These are phyloP conservation scores for Cichorium intybus DNA, from an alignment of 140 eudicot species.

Conservation along the genomic window DNA sequence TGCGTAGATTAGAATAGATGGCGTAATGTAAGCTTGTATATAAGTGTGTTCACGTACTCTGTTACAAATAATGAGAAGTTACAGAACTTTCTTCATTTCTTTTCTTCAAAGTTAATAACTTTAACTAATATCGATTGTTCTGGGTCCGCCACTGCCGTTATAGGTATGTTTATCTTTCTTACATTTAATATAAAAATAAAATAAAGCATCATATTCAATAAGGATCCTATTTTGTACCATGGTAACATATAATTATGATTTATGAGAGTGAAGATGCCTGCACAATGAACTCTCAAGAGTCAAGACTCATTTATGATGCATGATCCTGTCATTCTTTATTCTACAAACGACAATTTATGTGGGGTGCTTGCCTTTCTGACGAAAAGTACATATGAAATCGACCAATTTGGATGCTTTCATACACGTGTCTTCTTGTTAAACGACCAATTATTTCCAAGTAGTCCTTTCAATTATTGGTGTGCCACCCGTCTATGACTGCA, in stretches of 20 bases:
- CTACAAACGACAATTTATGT: conserved; percentile 5
- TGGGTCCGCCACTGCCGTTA: no score
- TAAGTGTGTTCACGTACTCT: no score
- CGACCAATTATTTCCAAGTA: background rate
- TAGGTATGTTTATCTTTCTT: no score
- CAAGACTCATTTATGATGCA: background rate
- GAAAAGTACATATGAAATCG: conserved; percentile 16
- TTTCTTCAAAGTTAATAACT: no score
- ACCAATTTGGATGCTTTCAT: conserved; percentile 6
- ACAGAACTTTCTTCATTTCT: no score
- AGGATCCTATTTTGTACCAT: background rate
- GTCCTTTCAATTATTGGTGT: conserved; percentile 2
- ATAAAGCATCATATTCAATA: no score
- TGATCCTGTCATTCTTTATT: background rate
- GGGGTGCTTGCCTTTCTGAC: conserved; percentile 13
- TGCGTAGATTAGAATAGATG: no score
- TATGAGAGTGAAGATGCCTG: background rate
- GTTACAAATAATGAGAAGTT: no score
- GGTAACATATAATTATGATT: background rate
- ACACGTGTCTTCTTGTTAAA: conserved; percentile 9
- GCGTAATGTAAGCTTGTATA: no score
- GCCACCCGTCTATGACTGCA: background rate
- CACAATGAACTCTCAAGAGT: background rate
- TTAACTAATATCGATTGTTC: no score
- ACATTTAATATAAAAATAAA: no score